Evolutionary conservation across 2,329 filamentous ascomycete species (phyloP), one percentile per base, ranked within the genome.

Genomic region (Corynespora cassiicola): DNA sequence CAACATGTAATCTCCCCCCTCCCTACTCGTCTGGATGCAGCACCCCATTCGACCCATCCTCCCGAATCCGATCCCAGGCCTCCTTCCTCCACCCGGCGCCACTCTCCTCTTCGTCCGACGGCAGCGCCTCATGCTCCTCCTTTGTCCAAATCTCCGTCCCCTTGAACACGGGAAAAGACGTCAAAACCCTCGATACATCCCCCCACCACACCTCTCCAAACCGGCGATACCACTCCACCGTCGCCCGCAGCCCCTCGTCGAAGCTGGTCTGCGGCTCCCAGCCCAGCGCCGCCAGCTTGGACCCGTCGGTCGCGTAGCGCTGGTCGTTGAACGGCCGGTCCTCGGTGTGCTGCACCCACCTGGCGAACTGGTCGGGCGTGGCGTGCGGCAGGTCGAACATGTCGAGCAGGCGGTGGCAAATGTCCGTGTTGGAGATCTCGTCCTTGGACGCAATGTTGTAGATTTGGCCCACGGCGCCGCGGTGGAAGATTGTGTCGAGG

Each of bases 401-500:
- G 20, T 75, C 72, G 17, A 91, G 75, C 12, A 92, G 74, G 63
- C 78, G 80, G 42, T 72, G 69, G 67, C 87, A 87, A 5, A 92
- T 75, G 3, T 84, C 76, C 12, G 87, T 72, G 62, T 91, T 91
- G 49, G 86, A 87, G 30, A 91, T 79, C 63, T 91, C 87, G 62
- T 90, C 86, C 44, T 80, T 78, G 0, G 88, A 91, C 28, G 86
- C 85, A 7, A 94, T 86, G 50, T 94, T 94, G 75, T 94, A 94
- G 44, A 88, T 81, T 57, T 90, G 85, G 1, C 87, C 87, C 21
- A 87, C 74, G 32, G 77, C 72, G 14, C 88, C 88, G 56, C 82
- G 84, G 75, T 94, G 88, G 16, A 94, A 77, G 56, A 94, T 90
- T 1, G 87, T 90, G 70, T 94, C 88, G 56, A 92, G 87, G 2